Conservation (phyloP, 2,329 filamentous ascomycete species). For the Septoria petroselini region DNA sequence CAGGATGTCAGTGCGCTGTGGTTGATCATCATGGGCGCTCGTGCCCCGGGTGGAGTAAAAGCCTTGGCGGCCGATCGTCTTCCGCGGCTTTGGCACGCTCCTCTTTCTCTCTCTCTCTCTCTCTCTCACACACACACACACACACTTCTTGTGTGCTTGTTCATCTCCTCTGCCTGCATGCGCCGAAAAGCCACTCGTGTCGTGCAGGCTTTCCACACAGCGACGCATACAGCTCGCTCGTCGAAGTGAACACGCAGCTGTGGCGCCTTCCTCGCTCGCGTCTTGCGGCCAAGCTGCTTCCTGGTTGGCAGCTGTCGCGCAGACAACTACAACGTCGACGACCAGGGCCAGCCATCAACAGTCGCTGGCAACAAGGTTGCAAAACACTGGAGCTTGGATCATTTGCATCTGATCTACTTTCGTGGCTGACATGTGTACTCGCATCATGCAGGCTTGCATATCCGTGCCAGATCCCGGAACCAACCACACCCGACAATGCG, state of each 20-base stretch:
- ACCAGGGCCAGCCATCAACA: background rate
- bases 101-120: background rate
- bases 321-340: background rate
- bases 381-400: background rate
- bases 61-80: too few relatives aligned
- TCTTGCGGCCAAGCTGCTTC: background rate
- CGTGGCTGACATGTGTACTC: background rate
- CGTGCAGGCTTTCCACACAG: too few relatives aligned
- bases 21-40: too few relatives aligned
- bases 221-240: too few relatives aligned
- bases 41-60: too few relatives aligned
- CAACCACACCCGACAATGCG: background rate
- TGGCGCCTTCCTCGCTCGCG: too few relatives aligned
- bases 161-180: background rate
- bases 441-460: background rate
- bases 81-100: background rate
- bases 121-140: background rate
- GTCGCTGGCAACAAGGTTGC: background rate
- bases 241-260: too few relatives aligned
- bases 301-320: background rate
- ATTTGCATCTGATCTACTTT: background rate
- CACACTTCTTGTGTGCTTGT: background rate
- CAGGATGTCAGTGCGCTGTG: too few relatives aligned
- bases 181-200: background rate
- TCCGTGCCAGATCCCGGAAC: background rate